phyloP scores from a whole-genome alignment of 352 stramenopile species.

The Phytophthora syringae region DNA sequence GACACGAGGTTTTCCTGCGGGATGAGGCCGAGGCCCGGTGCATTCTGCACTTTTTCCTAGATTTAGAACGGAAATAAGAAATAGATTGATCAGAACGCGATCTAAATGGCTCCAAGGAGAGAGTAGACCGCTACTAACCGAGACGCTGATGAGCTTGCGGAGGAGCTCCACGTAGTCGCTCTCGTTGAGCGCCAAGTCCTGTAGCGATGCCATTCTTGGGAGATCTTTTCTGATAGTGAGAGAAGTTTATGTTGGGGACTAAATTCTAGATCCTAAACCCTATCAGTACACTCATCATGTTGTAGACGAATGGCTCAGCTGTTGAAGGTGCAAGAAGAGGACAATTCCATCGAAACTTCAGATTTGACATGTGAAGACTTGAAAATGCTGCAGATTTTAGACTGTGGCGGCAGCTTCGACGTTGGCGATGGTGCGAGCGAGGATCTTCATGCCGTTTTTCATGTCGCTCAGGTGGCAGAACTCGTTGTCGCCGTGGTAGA shows the following conservation, averaged over 20 bases:
- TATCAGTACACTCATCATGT: conserved; percentile 17
- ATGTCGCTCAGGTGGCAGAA: conserved; percentile 89
- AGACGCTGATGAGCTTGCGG: conserved; percentile 76
- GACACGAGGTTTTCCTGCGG: conserved; percentile 79
- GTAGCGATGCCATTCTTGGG: conserved; percentile 27
- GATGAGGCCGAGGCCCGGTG: conserved; percentile 55
- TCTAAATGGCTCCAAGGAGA: not conserved
- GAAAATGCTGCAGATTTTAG: conserved; percentile 9
- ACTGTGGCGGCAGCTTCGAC: conserved; percentile 43
- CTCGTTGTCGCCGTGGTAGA: conserved; percentile 94
- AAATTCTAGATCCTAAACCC: not conserved
- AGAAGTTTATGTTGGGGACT: not conserved
- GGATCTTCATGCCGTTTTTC: conserved; percentile 86
- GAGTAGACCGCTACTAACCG: conserved; percentile 13
- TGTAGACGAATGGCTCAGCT: conserved; percentile 17
- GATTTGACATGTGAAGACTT: too few species aligned
- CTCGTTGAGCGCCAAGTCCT: conserved; percentile 59
- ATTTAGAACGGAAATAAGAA: not conserved
- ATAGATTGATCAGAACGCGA: not conserved
- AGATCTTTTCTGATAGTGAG: conserved; percentile 5
- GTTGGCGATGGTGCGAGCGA: conserved; percentile 80
- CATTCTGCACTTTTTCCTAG: conserved; percentile 59
- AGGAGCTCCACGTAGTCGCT: conserved; percentile 72
- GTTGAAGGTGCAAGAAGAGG: not conserved
- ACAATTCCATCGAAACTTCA: too few species aligned